Percentiles rank a stretch among this genome's conserved stretches.
Conservation (phyloP, 2,329 filamentous ascomycete species). For the Phoma sp. region DNA sequence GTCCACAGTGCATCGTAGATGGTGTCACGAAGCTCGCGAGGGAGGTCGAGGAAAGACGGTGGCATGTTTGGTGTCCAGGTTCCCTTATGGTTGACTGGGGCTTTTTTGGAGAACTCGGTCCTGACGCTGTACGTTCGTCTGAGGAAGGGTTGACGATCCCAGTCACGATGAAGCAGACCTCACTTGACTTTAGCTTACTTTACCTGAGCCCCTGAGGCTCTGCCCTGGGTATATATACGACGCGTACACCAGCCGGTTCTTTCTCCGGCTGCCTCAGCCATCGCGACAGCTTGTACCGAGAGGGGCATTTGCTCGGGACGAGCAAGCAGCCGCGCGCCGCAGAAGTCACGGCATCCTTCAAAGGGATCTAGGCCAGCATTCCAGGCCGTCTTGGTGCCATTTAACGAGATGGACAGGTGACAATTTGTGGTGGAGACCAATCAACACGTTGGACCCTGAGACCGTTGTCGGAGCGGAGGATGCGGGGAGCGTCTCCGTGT, state of each 20-base stretch:
- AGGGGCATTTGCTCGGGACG: conserved; percentile 6
- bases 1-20: conserved; percentile 12
- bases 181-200: background rate
- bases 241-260: background rate
- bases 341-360: conserved; percentile 6
- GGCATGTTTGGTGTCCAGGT: background rate
- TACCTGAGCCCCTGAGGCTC: background rate
- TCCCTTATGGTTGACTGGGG: background rate
- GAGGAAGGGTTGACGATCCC: background rate
- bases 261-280: conserved; percentile 4
- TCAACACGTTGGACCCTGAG: conserved; percentile 14
- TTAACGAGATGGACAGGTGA: conserved; percentile 9
- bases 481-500: too few relatives aligned
- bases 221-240: conserved; percentile 5
- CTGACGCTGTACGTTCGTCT: background rate
- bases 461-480: conserved; percentile 13
- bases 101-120: background rate
- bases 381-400: conserved; percentile 2
- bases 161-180: background rate
- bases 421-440: conserved; percentile 5
- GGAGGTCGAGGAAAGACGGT: conserved; percentile 10
- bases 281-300: conserved; percentile 14
- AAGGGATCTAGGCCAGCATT: background rate
- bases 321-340: conserved; percentile 6
- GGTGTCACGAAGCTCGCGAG: conserved; percentile 16